phyloP scores from a whole-genome alignment of 208 protist species.

The Leishmania martiniquensis region DNA sequence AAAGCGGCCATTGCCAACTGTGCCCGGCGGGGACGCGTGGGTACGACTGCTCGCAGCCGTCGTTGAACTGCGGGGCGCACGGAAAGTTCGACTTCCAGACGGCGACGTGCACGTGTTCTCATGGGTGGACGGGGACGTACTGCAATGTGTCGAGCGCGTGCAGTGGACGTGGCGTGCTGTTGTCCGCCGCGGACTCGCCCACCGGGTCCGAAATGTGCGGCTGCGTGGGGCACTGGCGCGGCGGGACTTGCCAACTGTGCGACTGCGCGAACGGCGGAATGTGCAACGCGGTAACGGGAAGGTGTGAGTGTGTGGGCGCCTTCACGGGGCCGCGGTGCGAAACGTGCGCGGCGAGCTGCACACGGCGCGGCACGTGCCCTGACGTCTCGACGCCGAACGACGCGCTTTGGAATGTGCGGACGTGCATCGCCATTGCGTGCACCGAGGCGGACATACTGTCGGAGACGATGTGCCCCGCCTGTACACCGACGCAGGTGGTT shows the following conservation, averaged over 20 bases:
- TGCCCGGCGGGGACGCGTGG: conserved; percentile 21
- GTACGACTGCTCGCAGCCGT: conserved; percentile 17
- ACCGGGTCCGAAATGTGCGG: conserved; percentile 39
- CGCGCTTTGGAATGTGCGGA: conserved; percentile 38
- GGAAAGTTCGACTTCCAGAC: conserved; percentile 11
- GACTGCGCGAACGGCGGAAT: conserved; percentile 59
- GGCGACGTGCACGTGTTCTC: conserved; percentile 21
- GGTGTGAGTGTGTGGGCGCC: conserved; percentile 43
- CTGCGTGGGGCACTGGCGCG: conserved; percentile 54
- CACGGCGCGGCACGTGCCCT: conserved; percentile 37
- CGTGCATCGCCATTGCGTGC: conserved; percentile 46
- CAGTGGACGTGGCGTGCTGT: conserved; percentile 32
- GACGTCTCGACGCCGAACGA: conserved; percentile 11
- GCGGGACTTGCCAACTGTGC: conserved; percentile 47
- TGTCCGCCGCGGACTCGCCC: conserved; percentile 35
- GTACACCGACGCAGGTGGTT: not conserved
- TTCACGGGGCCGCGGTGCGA: conserved; percentile 51
- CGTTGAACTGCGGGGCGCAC: conserved; percentile 24
- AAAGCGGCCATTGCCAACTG: conserved; percentile 8
- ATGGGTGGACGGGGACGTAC: conserved; percentile 18
- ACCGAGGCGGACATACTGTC: conserved; percentile 2
- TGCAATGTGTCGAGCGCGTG: conserved; percentile 21
- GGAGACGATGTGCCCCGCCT: conserved; percentile 31
- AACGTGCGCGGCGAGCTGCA: conserved; percentile 43
- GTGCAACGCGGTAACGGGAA: conserved; percentile 34